Percentiles rank a stretch among this genome's conserved stretches.
These are phyloP conservation scores for Amaranthus cruentus DNA, from an alignment of 148 eudicot genomes.

Conservation along the genomic window DNA sequence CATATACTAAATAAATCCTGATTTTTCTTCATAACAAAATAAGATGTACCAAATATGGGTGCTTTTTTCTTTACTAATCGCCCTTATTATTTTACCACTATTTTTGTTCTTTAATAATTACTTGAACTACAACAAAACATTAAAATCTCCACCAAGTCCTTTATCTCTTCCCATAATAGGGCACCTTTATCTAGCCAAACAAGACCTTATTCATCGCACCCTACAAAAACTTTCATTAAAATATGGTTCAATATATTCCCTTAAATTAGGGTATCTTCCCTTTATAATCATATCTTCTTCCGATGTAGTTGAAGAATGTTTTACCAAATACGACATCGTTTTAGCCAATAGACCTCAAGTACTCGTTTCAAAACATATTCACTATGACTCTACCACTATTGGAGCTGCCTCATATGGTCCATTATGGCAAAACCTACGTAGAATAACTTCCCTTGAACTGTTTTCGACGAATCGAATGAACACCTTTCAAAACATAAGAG, in stretches of 20 bases:
- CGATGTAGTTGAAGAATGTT: constrained; percentile 20
- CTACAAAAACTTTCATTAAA: constrained; percentile 10
- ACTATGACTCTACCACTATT: constrained; percentile 21
- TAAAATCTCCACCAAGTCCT: constrained; percentile 22
- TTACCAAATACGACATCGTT: constrained; percentile 22
- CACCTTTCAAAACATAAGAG: constrained; percentile 9
- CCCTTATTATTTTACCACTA: neutral
- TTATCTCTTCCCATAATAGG: constrained; percentile 23
- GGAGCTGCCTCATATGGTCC: constrained; percentile 27
- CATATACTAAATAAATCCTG: neutral
- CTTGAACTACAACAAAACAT: neutral
- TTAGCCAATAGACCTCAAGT: constrained; percentile 27
- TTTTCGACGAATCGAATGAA: constrained; percentile 11
- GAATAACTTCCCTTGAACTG: constrained; percentile 12
- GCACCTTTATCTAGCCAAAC: constrained; percentile 23
- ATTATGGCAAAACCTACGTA: constrained; percentile 28
- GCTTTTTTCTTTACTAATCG: neutral
- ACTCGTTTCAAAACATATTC: constrained; percentile 21
- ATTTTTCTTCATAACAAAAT: too few relatives aligned
- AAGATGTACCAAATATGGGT: neutral
- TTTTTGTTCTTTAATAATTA: neutral
- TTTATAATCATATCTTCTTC: constrained; percentile 27
- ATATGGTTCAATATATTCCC: constrained; percentile 19
- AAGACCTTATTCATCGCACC: constrained; percentile 16
- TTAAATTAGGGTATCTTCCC: constrained; percentile 17